phyloP scores from a whole-genome alignment of 192 early-diverging fungal genomes.

The Mortierella claussenii region DNA sequence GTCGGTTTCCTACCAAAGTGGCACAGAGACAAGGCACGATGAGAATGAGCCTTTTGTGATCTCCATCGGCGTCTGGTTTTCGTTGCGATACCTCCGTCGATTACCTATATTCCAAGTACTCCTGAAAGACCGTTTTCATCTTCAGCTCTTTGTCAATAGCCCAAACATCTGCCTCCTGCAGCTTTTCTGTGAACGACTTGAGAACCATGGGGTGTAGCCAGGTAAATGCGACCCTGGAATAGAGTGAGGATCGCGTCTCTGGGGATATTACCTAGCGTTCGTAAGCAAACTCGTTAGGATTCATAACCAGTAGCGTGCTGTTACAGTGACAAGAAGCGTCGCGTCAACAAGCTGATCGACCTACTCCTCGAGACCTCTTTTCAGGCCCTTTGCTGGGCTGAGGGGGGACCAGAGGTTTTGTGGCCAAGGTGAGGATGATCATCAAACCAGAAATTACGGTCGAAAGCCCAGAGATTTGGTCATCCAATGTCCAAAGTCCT shows the following conservation, averaged over 20 bases:
- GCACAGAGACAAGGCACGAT: too few relatives aligned
- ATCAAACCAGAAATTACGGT: constrained; percentile 21
- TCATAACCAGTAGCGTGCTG: too few relatives aligned
- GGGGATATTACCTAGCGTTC: constrained; percentile 50
- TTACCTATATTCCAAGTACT: constrained; percentile 43
- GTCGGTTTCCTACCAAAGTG: constrained; percentile 33
- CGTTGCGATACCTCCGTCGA: too few relatives aligned
- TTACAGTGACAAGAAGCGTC: too few relatives aligned
- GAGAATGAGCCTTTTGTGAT: too few relatives aligned
- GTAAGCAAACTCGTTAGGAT: too few relatives aligned
- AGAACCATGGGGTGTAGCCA: constrained; percentile 51
- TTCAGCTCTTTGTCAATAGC: constrained; percentile 28
- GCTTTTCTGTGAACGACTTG: constrained; percentile 29
- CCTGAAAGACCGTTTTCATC: constrained; percentile 34
- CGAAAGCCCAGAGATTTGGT: constrained; percentile 45
- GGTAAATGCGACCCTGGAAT: constrained; percentile 43
- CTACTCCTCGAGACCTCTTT: constrained; percentile 37
- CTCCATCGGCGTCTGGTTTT: too few relatives aligned
- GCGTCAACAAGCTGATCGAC: too few relatives aligned
- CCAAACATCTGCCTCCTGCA: constrained; percentile 47
- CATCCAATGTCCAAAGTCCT: constrained; percentile 48
- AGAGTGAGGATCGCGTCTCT: constrained; percentile 43
- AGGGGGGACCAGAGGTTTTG: constrained; percentile 45
- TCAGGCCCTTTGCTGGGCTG: constrained; percentile 43
- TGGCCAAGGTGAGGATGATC: constrained; percentile 30